A percentile compares a stretch with the other conserved stretches of the same genome.
These are phyloP conservation scores for Suzukiozyma palmioleophila DNA, from an alignment of 1,139 yeast species.

Conservation along the genomic window DNA sequence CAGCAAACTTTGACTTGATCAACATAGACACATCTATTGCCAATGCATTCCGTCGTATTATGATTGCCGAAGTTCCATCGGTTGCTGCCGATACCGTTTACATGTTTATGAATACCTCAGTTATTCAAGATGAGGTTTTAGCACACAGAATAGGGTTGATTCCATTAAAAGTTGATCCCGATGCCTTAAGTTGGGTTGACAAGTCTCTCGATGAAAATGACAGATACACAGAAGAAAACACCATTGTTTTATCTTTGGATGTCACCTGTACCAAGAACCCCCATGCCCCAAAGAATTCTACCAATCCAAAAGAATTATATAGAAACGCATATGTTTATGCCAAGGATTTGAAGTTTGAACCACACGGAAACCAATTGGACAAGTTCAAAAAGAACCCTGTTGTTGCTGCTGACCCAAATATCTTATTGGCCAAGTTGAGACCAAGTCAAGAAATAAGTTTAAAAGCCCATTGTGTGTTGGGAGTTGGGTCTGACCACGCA, in stretches of 20 bases:
- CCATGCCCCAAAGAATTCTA: constrained; percentile 72
- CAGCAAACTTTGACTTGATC: constrained; percentile 81
- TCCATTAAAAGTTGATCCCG: constrained; percentile 93
- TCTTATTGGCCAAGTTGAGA: constrained; percentile 83
- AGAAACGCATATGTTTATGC: constrained; percentile 86
- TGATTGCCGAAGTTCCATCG: constrained; percentile 94
- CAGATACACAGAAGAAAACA: constrained; percentile 79
- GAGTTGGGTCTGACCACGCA: constrained; percentile 93
- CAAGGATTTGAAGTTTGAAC: constrained; percentile 80
- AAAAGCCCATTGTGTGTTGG: constrained; percentile 86
- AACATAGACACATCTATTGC: constrained; percentile 90
- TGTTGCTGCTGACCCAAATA: constrained; percentile 80
- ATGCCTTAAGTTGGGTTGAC: constrained; percentile 75
- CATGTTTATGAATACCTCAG: constrained; percentile 90
- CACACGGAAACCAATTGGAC: constrained; percentile 83
- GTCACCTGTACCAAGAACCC: constrained; percentile 84
- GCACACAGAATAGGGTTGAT: constrained; percentile 92
- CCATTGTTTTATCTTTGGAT: constrained; percentile 77
- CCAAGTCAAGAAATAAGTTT: constrained; percentile 96
- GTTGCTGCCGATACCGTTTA: constrained; percentile 93
- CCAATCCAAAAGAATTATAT: constrained; percentile 80
- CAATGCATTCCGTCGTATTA: constrained; percentile 94
- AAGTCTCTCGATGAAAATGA: constrained; percentile 58
- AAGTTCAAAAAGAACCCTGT: constrained; percentile 65
- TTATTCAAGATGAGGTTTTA: constrained; percentile 93